These are phyloP conservation scores for Dryadomyces quercus-mongolicae DNA, from an alignment of 2,329 filamentous ascomycete species.

Conservation along the genomic window DNA sequence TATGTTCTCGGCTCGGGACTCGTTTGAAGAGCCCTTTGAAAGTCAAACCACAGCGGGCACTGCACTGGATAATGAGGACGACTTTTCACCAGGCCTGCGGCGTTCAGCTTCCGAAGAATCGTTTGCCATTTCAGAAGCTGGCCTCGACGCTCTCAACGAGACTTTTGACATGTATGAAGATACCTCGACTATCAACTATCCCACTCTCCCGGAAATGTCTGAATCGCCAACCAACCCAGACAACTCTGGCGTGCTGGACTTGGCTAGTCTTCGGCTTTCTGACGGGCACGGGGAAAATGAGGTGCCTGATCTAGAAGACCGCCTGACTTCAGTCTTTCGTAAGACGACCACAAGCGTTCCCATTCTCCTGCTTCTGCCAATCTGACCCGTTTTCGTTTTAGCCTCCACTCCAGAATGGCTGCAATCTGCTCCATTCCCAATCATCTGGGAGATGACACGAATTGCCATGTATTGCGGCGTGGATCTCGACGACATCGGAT, in stretches of 20 bases:
- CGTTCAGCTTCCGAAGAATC: conserved; percentile 2
- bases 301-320: conserved; percentile 13
- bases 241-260: too few relatives aligned
- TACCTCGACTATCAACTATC: neutral
- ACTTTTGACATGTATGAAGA: neutral
- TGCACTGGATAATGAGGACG: neutral
- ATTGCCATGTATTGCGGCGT: conserved; percentile 33
- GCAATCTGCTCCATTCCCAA: conserved; percentile 31
- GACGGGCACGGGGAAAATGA: neutral
- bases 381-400: conserved; percentile 10
- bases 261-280: too few relatives aligned
- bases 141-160: conserved; percentile 3
- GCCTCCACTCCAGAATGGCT: conserved; percentile 28
- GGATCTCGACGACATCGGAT: conserved; percentile 21
- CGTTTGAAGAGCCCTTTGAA: neutral
- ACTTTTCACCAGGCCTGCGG: neutral
- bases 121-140: conserved; percentile 3
- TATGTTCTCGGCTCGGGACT: conserved; percentile 8
- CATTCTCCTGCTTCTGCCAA: neutral
- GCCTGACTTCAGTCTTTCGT: conserved; percentile 28
- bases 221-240: neutral
- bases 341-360: conserved; percentile 10
- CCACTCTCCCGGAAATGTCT: neutral
- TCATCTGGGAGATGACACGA: conserved; percentile 41
- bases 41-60: neutral